A percentile compares a stretch with the other conserved stretches of the same genome.
These are phyloP conservation scores for Trypanosoma theileri DNA, from an alignment of 208 protist genomes.

Conservation along the genomic window DNA sequence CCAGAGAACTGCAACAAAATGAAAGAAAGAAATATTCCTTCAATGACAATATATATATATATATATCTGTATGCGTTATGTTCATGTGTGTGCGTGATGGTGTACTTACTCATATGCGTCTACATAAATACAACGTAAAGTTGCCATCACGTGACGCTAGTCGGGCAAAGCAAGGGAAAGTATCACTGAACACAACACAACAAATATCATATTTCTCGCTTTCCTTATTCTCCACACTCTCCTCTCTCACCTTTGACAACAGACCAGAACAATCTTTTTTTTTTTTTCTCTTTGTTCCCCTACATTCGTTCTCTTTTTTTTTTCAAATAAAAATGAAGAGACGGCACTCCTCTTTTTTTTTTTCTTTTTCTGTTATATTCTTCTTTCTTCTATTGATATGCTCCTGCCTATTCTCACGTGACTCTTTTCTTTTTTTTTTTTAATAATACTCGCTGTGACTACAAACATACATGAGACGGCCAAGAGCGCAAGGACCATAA, in stretches of 20 bases:
- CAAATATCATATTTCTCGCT: constrained; percentile 11
- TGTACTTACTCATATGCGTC: too few relatives aligned
- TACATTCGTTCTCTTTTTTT: constrained; percentile 1
- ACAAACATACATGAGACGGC: too few relatives aligned
- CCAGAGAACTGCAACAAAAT: too few relatives aligned
- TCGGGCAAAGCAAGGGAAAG: too few relatives aligned
- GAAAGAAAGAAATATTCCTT: too few relatives aligned
- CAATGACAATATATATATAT: too few relatives aligned
- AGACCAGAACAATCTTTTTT: background rate
- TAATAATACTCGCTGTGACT: background rate
- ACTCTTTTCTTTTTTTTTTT: constrained; percentile 7
- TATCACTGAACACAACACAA: too few relatives aligned
- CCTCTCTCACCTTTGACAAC: background rate
- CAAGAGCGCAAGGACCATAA: too few relatives aligned
- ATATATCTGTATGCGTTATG: too few relatives aligned
- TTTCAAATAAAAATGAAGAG: constrained; percentile 8
- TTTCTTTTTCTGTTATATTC: background rate
- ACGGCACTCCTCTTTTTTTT: background rate
- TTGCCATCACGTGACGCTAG: too few relatives aligned
- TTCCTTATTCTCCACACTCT: constrained; percentile 17
- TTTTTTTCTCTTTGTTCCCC: background rate
- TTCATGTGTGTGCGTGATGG: too few relatives aligned
- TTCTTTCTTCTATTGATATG: background rate
- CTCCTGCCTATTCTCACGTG: background rate
- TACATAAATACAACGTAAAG: too few relatives aligned